phyloP scores from a whole-genome alignment of 225 moss, liverwort and hornwort species.

The Bryoerythrophyllum caledonicum region DNA sequence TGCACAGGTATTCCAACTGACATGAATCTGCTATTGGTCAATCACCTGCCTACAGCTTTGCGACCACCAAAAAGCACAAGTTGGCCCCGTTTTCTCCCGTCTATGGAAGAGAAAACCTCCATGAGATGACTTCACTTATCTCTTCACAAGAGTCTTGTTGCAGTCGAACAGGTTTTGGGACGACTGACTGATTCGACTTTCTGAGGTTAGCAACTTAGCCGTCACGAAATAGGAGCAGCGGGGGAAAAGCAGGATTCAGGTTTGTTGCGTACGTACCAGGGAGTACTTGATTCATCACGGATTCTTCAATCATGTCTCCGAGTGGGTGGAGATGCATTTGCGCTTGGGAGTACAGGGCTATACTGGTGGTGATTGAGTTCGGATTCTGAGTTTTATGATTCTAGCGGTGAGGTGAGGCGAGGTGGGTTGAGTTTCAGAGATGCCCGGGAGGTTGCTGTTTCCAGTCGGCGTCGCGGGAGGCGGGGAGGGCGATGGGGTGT shows the following conservation, averaged over 20 bases:
- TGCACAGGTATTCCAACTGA: too few relatives aligned
- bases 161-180: background rate
- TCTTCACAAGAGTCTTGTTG: background rate
- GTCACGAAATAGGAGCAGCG: background rate
- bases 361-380: background rate
- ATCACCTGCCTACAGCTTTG: background rate
- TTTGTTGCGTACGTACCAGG: background rate
- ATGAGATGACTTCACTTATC: background rate
- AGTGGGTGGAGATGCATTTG: background rate
- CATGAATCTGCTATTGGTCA: too few relatives aligned
- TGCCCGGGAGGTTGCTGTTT: background rate
- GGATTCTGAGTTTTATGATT: background rate
- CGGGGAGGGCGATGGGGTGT: conserved; percentile 13
- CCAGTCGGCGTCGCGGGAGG: background rate
- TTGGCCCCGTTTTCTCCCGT: background rate
- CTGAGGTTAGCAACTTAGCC: background rate
- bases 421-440: background rate
- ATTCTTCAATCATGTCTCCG: background rate
- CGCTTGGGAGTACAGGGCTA: background rate
- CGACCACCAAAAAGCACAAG: background rate
- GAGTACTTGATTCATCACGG: background rate
- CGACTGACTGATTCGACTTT: background rate
- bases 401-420: background rate
- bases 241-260: background rate
- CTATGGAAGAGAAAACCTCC: background rate